Percentiles rank a stretch among this genome's conserved stretches.
These are phyloP conservation scores for Thalassiosira exigua DNA, from an alignment of 352 stramenopile species.

Conservation along the genomic window DNA sequence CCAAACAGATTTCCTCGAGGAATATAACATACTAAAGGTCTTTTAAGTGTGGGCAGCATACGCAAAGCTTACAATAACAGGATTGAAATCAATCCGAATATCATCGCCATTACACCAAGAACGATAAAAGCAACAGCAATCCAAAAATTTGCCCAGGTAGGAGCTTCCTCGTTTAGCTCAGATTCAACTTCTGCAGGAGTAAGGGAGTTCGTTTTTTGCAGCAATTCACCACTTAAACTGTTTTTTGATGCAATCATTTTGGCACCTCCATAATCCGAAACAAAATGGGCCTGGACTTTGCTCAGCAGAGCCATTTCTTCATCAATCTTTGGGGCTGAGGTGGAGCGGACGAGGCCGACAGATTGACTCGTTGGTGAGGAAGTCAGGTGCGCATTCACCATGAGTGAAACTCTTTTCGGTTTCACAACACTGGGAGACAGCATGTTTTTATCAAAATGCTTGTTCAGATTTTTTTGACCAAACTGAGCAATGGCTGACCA, in stretches of 20 bases:
- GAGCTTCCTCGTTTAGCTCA: slow-evolving; percentile 63
- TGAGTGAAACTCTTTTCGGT: slow-evolving; percentile 27
- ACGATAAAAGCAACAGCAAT: slow-evolving; percentile 69
- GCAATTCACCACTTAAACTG: background rate
- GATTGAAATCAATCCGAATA: slow-evolving; percentile 64
- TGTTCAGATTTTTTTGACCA: slow-evolving; percentile 57
- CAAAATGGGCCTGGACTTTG: too few species aligned
- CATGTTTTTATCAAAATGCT: slow-evolving; percentile 44
- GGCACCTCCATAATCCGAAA: background rate
- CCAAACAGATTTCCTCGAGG: too few species aligned
- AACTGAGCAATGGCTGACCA: slow-evolving; percentile 65
- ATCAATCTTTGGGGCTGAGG: too few species aligned
- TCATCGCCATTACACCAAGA: slow-evolving; percentile 70
- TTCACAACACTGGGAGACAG: slow-evolving; percentile 32
- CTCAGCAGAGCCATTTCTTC: slow-evolving; percentile 11
- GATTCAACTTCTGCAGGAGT: slow-evolving; percentile 48
- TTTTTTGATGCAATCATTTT: slow-evolving; percentile 2
- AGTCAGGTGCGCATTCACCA: background rate
- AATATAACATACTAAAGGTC: too few species aligned
- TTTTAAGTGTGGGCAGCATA: too few species aligned
- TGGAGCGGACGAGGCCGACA: too few species aligned
- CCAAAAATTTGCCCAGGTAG: slow-evolving; percentile 59
- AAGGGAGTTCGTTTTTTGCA: slow-evolving; percentile 2
- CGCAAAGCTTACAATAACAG: slow-evolving; percentile 24
- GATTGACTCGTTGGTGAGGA: too few species aligned